Base-by-base conservation (phyloP, 345 rosid species). In the Odontarrhena argentea region DNA sequence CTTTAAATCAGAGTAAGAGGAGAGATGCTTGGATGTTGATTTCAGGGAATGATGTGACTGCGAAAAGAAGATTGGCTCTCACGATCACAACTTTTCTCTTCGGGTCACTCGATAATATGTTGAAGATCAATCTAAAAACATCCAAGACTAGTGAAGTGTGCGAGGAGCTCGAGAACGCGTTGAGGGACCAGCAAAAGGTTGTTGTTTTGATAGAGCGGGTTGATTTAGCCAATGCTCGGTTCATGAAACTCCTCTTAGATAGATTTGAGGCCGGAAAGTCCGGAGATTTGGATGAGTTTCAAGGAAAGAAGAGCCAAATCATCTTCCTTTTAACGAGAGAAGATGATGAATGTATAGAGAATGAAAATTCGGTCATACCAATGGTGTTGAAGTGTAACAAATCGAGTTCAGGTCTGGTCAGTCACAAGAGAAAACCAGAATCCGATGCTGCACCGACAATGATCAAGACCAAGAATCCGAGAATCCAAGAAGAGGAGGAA, bases 1-100 rank as follows among this genome's bases (percentile, higher is more conserved):
- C 73, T 42, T 73, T 68, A 35, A 78, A 80, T 18, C 60, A 50
- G 10, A 60, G 51, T 42, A 53, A 36, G 25, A 65, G 42, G 67
- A 73, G 70, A 25, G 89, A 76, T 15, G 69, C 69, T 24, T 87
- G 95, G 95, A 32, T 92, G 15, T 72, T 89, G 65, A 43, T 92
- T 67, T 76, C 78, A 14, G 98, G 98, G 51, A 81, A 86, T 26
- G 98, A 92, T 79, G 68, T 70, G 0, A 32, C 81, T 1, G 95
- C 92, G 3, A 92, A 89, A 71, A 81, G 91, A 73, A 84, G 95
- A 79, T 68, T 92, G 70, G 92, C 91, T 11, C 78, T 74, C 58
- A 80, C 87, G 6, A 77, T 86, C 60, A 80, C 95, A 14, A 86
- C 82, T 50, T 76, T 78, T 14, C 70, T 88, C 55, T 74, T 74